Evolutionary conservation across 768 basidiomycete species (phyloP).

Genomic region (Suillus sp.): DNA sequence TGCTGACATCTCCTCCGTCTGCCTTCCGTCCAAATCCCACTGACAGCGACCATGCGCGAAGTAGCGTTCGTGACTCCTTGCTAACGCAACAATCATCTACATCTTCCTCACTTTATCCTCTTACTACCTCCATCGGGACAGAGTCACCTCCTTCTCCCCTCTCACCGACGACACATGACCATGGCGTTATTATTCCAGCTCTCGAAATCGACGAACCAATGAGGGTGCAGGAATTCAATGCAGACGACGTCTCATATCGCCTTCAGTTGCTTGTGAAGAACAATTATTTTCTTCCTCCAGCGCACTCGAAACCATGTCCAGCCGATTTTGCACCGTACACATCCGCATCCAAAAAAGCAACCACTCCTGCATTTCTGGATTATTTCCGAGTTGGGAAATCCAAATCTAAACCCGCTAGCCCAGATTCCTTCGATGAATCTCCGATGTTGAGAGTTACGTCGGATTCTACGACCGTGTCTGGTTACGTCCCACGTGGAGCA

Average conservation of each 20-base stretch:
- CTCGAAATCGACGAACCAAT: slow-evolving; percentile 48
- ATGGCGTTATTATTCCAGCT: slow-evolving; percentile 47
- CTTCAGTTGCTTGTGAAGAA: slow-evolving; percentile 84
- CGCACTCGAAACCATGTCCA: slow-evolving; percentile 78
- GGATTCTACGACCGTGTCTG: slow-evolving; percentile 57
- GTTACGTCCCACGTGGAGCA: slow-evolving; percentile 41
- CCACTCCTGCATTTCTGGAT: slow-evolving; percentile 60
- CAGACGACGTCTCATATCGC: slow-evolving; percentile 84
- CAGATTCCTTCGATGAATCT: slow-evolving; percentile 39
- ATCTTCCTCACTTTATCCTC: slow-evolving; percentile 80
- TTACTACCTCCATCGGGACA: slow-evolving; percentile 66
- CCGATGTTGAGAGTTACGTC: slow-evolving; percentile 67
- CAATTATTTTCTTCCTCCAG: slow-evolving; percentile 87
- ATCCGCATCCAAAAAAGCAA: slow-evolving; percentile 44
- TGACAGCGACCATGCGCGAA: slow-evolving; percentile 44
- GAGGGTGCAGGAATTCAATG: slow-evolving; percentile 53
- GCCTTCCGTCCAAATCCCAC: slow-evolving; percentile 31
- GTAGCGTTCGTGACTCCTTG: slow-evolving; percentile 56
- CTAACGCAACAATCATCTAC: slow-evolving; percentile 65
- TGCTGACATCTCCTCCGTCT: slow-evolving; percentile 38
- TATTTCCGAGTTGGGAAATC: slow-evolving; percentile 69
- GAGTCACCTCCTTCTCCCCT: slow-evolving; percentile 64
- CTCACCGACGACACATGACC: slow-evolving; percentile 48
- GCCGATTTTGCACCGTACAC: slow-evolving; percentile 55
- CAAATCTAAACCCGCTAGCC: slow-evolving; percentile 63